Evolutionary conservation across 2,329 filamentous ascomycete species (phyloP), one percentile per base, ranked within the genome.

Genomic region (Fusarium sp.): DNA sequence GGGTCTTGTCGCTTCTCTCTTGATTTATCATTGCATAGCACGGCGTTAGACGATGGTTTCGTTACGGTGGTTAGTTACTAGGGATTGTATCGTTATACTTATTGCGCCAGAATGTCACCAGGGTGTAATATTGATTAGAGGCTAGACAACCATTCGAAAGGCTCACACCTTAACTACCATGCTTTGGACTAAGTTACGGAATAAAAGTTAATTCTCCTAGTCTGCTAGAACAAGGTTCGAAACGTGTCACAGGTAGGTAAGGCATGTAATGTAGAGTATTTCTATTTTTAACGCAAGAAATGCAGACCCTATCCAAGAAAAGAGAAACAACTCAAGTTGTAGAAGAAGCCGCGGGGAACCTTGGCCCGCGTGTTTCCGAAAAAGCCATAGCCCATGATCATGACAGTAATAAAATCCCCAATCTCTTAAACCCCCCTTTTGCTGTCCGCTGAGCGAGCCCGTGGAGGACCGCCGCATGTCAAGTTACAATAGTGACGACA

Each of bases 311-410:
- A 75, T 71, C 62, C 73, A 72, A 73, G 46, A 73, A 62, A 66
- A 67, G 40, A 59, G 60, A 66, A 66, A 50, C 16, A 66, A 68
- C 64, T 48, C 46, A 64, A 61, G 62, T 65, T 70, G 66, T 65
- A 51, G 55, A 67, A 70, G 70, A 74, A 62, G 51, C 67, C 56
- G 39, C 64, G 52, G 50, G 64, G 54, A 62, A 61, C 58, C 64
- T 65, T 41, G 48, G 59, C 59, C 71, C 46, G 53, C 55, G 50
- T 64, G 60, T 67, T 71, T 69, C 58, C 54, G 52, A 54, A 72
- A 71, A 66, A 73, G 65, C 70, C 70, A 69, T 72, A 71, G 62
- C 62, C 73, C 73, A 73, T 75, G 46, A 73, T 75, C 73, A 73
- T 76, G 47, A 68, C 62, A 66, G 75, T 50, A 70, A 69, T 50